Base-by-base conservation (phyloP, 371 early-diverging fungal genomes). In the Gilbertella persicaria region DNA sequence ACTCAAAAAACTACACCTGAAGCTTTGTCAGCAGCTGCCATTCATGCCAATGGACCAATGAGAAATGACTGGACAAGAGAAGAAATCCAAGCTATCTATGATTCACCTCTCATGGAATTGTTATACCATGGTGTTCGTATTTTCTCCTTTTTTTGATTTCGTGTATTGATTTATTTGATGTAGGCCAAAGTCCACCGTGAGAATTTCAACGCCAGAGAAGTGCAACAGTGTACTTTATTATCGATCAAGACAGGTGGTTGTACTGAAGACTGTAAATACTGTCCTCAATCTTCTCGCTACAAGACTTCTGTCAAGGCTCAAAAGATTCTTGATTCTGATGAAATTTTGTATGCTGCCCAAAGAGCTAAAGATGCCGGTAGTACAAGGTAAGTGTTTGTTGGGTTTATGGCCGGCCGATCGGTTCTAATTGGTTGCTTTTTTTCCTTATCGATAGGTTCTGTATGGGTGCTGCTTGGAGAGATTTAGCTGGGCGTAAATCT, bases 221-320 rank as follows among this genome's bases (percentile, higher is more conserved):
- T 92, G 14, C 93, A 92, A 63, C 91, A 90, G 60, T 89, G 89
- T 71, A 92, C 93, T 6, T 75, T 92, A 7, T 58, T 91, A 41
- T 85, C 85, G 52, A 91, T 92, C 78, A 92, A 92, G 71, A 90
- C 93, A n/a, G 93, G 93, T 58, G 93, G 93, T 7, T 92, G 93
- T 66, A 78, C 85, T 14, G 93, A 92, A 67, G 93, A 92, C 62
- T 92, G 93, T 72, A 79, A 89, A 48, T 92, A 92, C 66, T 92
- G 93, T 66, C 89, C 86, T 19, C 93, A 92, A 60, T 92, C 93
- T 4, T 90, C 90, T 21, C 73, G 75, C 28, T 82, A 92, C 69
- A 79, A 83, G 45, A 92, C 93, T 12, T 64, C 51, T 5, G 90
- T 90, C 47, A 82, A 87, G 69, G 89, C 89, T 6, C 74, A 79